These are phyloP conservation scores for Entrophospora sp. DNA, from an alignment of 192 early-diverging fungal genomes.

Conservation along the genomic window DNA sequence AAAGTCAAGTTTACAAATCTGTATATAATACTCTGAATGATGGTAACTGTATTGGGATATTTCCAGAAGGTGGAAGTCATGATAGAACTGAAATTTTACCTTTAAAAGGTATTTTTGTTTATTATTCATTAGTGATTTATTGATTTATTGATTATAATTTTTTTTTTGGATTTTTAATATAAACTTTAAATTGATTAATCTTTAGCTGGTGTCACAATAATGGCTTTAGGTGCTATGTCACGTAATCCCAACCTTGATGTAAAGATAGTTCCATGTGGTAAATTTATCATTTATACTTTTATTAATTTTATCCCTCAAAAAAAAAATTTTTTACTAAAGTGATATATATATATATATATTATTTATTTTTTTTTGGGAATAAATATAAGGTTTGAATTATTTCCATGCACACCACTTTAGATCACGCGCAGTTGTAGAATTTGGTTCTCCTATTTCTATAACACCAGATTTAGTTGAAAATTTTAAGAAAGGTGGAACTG, in stretches of 20 bases:
- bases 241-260: constrained; percentile 77
- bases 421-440: constrained; percentile 93
- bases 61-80: constrained; percentile 97
- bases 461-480: constrained; percentile 66
- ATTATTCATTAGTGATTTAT: too few relatives aligned
- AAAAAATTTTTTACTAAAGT: too few relatives aligned
- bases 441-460: constrained; percentile 84
- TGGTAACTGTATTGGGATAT: constrained; percentile 83
- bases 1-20: constrained; percentile 72
- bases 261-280: constrained; percentile 81
- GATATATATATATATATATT: too few relatives aligned
- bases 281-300: too few relatives aligned
- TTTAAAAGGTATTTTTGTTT: constrained; percentile 67
- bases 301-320: too few relatives aligned
- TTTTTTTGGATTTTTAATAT: too few relatives aligned
- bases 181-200: not conserved
- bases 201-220: constrained; percentile 66
- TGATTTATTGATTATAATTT: too few relatives aligned
- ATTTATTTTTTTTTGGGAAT: too few relatives aligned
- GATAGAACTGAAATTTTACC: constrained; percentile 95
- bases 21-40: constrained; percentile 72
- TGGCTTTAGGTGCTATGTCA: constrained; percentile 86
- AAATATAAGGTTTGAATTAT: constrained; percentile 89
- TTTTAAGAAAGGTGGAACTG: constrained; percentile 71
- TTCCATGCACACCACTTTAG: constrained; percentile 95